These are phyloP conservation scores for Paramyrothecium roridum DNA, from an alignment of 2,329 filamentous ascomycete species.

Conservation along the genomic window DNA sequence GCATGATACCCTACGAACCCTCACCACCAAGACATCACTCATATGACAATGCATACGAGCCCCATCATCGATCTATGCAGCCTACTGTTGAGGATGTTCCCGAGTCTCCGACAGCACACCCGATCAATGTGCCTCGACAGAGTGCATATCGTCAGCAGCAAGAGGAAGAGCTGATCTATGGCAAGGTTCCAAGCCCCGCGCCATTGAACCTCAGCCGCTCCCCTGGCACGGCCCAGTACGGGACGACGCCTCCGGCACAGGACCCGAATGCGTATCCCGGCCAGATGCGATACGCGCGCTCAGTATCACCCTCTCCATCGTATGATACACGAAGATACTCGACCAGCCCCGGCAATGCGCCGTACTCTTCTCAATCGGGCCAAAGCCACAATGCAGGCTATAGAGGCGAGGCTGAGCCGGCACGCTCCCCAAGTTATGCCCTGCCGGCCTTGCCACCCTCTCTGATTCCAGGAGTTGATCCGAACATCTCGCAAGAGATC, in stretches of 20 bases:
- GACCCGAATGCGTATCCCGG: slow-evolving; percentile 19
- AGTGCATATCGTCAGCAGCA: slow-evolving; percentile 8
- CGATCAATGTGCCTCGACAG: slow-evolving; percentile 21
- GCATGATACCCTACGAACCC: slow-evolving; percentile 27
- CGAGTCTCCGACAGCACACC: slow-evolving; percentile 38
- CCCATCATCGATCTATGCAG: slow-evolving; percentile 51
- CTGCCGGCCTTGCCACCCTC: slow-evolving; percentile 51
- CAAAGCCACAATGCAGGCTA: slow-evolving; percentile 26
- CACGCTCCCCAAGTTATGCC: slow-evolving; percentile 31
- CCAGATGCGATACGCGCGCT: slow-evolving; percentile 7
- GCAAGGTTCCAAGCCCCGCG: slow-evolving; percentile 37
- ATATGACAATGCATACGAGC: slow-evolving; percentile 45
- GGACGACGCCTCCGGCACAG: slow-evolving; percentile 14
- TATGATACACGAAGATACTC: slow-evolving; percentile 29
- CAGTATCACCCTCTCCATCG: slow-evolving; percentile 23
- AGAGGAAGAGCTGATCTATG: slow-evolving; percentile 36
- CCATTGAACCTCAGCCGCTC: slow-evolving; percentile 39
- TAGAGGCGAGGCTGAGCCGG: slow-evolving; percentile 33
- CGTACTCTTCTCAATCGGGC: slow-evolving; percentile 24
- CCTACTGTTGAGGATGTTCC: slow-evolving; percentile 64
- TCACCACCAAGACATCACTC: slow-evolving; percentile 44
- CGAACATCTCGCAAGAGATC: slow-evolving; percentile 52
- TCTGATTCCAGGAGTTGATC: slow-evolving; percentile 60
- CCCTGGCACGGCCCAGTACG: slow-evolving; percentile 23
- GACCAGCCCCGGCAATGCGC: slow-evolving; percentile 23